Evolutionary conservation across 352 stramenopile species (phyloP).

Genomic region (Elongisporangium senticosum): DNA sequence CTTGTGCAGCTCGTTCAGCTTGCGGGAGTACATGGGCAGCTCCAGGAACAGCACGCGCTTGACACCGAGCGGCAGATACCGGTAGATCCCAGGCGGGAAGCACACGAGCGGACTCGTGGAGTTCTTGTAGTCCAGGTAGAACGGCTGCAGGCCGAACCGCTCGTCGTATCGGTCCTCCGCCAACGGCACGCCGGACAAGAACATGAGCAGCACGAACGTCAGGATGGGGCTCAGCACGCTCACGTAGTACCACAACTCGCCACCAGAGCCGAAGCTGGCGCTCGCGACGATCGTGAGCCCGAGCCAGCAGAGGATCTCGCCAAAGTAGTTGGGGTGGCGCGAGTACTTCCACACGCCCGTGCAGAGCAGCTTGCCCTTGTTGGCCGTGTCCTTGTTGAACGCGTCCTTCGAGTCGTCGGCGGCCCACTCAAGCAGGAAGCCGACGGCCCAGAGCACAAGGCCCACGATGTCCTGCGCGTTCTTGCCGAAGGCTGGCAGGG

Average conservation of each 20-base stretch:
- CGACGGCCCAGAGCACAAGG: constrained; percentile 45
- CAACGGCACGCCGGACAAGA: constrained; percentile 59
- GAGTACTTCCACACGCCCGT: constrained; percentile 82
- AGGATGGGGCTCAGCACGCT: constrained; percentile 42
- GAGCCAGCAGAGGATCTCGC: constrained; percentile 90
- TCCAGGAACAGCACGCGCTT: constrained; percentile 52
- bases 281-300: constrained; percentile 41
- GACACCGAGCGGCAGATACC: constrained; percentile 20
- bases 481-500: constrained; percentile 23
- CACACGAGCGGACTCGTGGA: constrained; percentile 55
- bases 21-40: constrained; percentile 49
- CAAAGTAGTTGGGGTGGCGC: constrained; percentile 92
- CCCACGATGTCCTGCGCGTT: constrained; percentile 31
- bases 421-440: constrained; percentile 47
- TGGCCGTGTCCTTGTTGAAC: constrained; percentile 44
- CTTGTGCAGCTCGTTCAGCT: constrained; percentile 23
- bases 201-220: constrained; percentile 63
- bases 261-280: constrained; percentile 26
- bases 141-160: constrained; percentile 43
- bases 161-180: constrained; percentile 58
- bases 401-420: constrained; percentile 56
- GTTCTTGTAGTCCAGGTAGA: constrained; percentile 64
- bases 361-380: constrained; percentile 48
- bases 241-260: constrained; percentile 40
- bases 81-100: constrained; percentile 41